These are phyloP conservation scores for Apodospora peruviana DNA, from an alignment of 495 filamentous ascomycete genomes.

Conservation along the genomic window DNA sequence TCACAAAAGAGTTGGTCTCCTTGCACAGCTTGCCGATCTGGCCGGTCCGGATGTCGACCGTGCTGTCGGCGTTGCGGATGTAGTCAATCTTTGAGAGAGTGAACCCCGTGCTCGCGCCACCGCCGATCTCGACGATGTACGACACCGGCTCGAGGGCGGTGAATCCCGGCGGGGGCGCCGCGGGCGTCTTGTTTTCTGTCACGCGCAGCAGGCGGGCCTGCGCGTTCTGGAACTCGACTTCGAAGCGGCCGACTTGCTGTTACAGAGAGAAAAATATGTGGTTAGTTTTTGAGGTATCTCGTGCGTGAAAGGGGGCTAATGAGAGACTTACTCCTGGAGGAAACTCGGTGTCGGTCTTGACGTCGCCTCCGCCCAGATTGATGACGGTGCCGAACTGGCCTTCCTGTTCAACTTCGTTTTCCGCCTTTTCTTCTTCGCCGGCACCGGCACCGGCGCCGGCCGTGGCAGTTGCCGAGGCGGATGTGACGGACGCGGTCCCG, in stretches of 20 bases:
- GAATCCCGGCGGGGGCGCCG: slow-evolving; percentile 27
- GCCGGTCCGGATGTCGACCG: slow-evolving; percentile 27
- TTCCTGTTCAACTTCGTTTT: slow-evolving; percentile 22
- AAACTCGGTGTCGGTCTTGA: slow-evolving; percentile 25
- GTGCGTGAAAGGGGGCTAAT: neutral
- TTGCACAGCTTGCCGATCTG: slow-evolving; percentile 26
- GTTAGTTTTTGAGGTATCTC: neutral
- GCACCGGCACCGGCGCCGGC: slow-evolving; percentile 3
- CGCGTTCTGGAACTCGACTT: slow-evolving; percentile 32
- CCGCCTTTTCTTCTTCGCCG: slow-evolving; percentile 12
- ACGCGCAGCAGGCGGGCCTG: slow-evolving; percentile 23
- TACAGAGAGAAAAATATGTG: slow-evolving; percentile 1
- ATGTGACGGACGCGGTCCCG: slow-evolving; percentile 2
- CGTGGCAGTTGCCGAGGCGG: slow-evolving; percentile 7
- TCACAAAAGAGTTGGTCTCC: slow-evolving; percentile 29
- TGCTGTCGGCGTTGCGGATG: slow-evolving; percentile 24
- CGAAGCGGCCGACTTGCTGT: slow-evolving; percentile 27
- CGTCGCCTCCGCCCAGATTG: slow-evolving; percentile 16
- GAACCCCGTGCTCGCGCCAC: slow-evolving; percentile 16
- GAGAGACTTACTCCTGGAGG: slow-evolving; percentile 20
- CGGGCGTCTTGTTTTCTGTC: slow-evolving; percentile 30
- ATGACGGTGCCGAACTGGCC: slow-evolving; percentile 19
- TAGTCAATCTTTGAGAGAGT: slow-evolving; percentile 37
- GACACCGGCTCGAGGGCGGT: slow-evolving; percentile 27
- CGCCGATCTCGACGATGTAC: slow-evolving; percentile 27